Evolutionary conservation across 2,329 filamentous ascomycete genomes (phyloP), one percentile per base, ranked within the genome.

Genomic region (Xylaria sp.): DNA sequence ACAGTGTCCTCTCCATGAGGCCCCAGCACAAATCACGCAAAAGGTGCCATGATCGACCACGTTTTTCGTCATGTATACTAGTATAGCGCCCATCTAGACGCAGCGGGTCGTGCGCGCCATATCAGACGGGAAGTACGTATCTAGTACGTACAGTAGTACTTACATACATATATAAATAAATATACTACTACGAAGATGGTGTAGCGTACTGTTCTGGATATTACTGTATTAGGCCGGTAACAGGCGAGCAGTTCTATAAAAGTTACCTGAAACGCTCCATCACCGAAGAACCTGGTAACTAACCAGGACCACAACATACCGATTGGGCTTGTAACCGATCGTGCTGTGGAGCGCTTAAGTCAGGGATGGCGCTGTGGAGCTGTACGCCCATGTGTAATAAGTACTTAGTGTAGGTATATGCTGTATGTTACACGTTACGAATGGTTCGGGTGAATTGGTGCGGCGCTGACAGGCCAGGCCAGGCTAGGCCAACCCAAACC

Each of bases 381-480:
- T 44, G 21, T 37, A 47, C 17, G 47, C 17, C 48, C 27, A 55
- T 49, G 38, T 37, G n/a, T n/a, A n/a, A n/a, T n/a, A n/a, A n/a
- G n/a, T n/a, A n/a, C n/a, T n/a, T n/a, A n/a, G n/a, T n/a, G n/a
- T n/a, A n/a, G n/a, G n/a, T n/a, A n/a, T n/a, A n/a, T n/a, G n/a
- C n/a, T n/a, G n/a, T n/a, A n/a, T n/a, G n/a, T n/a, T n/a, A n/a
- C n/a, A n/a, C n/a, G n/a, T n/a, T n/a, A 15, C 23, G 40, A 17
- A 53, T 49, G 33, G 54, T 35, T 58, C 59, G 54, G 54, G 35
- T 58, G 54, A 58, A 54, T 54, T 58, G 21, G 48, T 54, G 48
- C 48, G 47, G 59, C 27, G 59, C 54, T 58, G 54, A 62, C 54
- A 46, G 54, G n/a, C n/a, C n/a, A n/a, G n/a, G n/a, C n/a, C n/a